Conservation (phyloP, 2,329 filamentous ascomycete species). For the Neopestalotiopsis clavispora region DNA sequence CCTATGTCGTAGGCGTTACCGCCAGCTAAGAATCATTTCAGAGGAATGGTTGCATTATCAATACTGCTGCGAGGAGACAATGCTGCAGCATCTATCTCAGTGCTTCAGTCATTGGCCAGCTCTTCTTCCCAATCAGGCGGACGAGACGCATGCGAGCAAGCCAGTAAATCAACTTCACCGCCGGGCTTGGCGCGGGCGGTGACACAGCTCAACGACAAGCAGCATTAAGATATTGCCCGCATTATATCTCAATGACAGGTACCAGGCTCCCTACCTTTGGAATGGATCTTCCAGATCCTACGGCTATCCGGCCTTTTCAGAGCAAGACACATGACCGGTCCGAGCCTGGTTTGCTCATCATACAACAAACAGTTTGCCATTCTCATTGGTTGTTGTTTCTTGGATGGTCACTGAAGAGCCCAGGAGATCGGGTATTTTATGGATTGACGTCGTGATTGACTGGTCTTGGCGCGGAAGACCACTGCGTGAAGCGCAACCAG, state of each 20-base stretch:
- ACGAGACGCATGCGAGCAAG: background rate
- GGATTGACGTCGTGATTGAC: background rate
- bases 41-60: background rate
- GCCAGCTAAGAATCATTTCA: background rate
- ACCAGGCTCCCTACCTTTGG: no score
- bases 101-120: background rate
- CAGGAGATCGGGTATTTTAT: background rate
- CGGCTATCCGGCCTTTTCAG: slow-evolving; percentile 2
- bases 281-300: slow-evolving; percentile 4
- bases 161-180: slow-evolving; percentile 11
- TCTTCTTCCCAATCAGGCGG: background rate
- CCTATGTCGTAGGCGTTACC: background rate
- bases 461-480: background rate
- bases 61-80: background rate
- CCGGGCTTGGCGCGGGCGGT: slow-evolving; percentile 14
- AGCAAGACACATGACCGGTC: background rate
- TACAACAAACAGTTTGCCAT: no score
- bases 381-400: background rate
- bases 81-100: background rate
- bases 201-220: slow-evolving; percentile 5
- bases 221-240: background rate
- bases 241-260: background rate
- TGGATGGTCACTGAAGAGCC: background rate
- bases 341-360: background rate
- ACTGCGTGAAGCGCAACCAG: background rate